Conservation (phyloP, 495 filamentous ascomycete species). For the Penicillium simplicissimum region DNA sequence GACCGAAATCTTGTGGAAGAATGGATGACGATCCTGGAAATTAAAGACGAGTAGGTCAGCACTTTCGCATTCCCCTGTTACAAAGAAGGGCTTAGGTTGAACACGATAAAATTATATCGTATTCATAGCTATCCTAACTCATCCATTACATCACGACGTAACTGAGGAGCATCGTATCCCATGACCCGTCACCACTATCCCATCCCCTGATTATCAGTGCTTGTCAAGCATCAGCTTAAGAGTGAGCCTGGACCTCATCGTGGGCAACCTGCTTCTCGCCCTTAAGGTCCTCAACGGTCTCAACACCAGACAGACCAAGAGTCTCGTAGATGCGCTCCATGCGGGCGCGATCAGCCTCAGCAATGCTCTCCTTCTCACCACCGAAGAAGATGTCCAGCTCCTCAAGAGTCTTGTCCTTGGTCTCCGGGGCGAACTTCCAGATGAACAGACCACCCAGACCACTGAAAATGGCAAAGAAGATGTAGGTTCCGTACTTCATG, state of each 20-base stretch:
- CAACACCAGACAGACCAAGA: slow-evolving; percentile 29
- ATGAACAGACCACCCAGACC: slow-evolving; percentile 48
- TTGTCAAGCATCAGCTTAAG: background rate
- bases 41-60: too few species aligned
- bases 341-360: slow-evolving; percentile 26
- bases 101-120: slow-evolving; percentile 1
- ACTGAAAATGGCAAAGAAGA: slow-evolving; percentile 50
- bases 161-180: slow-evolving; percentile 2
- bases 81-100: background rate
- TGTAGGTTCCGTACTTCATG: slow-evolving; percentile 47
- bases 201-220: background rate
- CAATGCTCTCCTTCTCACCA: slow-evolving; percentile 31
- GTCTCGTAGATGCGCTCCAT: slow-evolving; percentile 36
- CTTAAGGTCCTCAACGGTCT: slow-evolving; percentile 33
- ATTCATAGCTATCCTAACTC: background rate
- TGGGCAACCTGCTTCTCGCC: slow-evolving; percentile 10
- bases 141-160: slow-evolving; percentile 7
- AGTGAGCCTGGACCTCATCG: slow-evolving; percentile 2
- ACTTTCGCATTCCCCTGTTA: background rate
- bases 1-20: too few species aligned
- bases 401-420: slow-evolving; percentile 58
- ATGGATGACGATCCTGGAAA: too few species aligned
- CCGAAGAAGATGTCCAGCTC: slow-evolving; percentile 54
- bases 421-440: slow-evolving; percentile 56
- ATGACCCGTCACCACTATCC: slow-evolving; percentile 2